These are phyloP conservation scores for Taiozyma sp. DNA, from an alignment of 1,139 yeast species.

Conservation along the genomic window DNA sequence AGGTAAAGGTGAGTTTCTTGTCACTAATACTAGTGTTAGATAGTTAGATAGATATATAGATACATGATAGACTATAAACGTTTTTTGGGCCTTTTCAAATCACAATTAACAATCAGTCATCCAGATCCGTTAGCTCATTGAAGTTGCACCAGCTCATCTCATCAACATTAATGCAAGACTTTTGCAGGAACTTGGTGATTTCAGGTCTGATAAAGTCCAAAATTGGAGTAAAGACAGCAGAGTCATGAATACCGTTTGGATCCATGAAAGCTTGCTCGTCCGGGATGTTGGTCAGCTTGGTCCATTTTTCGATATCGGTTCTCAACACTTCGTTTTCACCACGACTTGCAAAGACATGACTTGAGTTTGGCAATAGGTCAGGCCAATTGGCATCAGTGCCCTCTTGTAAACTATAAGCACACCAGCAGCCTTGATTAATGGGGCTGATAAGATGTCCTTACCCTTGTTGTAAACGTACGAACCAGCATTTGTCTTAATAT, in stretches of 20 bases:
- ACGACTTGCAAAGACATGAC: slow-evolving; percentile 28
- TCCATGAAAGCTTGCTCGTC: not conserved
- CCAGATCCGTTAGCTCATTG: too few species aligned
- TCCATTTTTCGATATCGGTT: not conserved
- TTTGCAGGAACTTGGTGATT: not conserved
- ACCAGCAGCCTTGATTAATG: not conserved
- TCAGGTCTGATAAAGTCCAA: not conserved
- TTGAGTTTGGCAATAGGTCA: slow-evolving; percentile 25
- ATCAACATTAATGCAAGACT: not conserved
- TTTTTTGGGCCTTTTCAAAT: too few species aligned
- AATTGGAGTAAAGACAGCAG: not conserved
- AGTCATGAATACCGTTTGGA: not conserved
- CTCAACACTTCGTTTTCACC: slow-evolving; percentile 37
- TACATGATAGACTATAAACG: not conserved
- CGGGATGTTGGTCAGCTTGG: not conserved
- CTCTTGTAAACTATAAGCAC: slow-evolving; percentile 17
- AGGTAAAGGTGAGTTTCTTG: slow-evolving; percentile 48
- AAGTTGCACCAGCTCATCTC: too few species aligned
- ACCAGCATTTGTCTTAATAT: slow-evolving; percentile 27
- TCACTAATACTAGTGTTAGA: slow-evolving; percentile 40
- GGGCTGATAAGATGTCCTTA: slow-evolving; percentile 10
- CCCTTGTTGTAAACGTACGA: slow-evolving; percentile 28
- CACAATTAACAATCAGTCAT: too few species aligned
- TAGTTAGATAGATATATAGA: slow-evolving; percentile 9
- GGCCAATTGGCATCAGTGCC: slow-evolving; percentile 26